These are phyloP conservation scores for Cinnamomum micranthum DNA, from an alignment of 164 flowering plant genomes.

Conservation along the genomic window DNA sequence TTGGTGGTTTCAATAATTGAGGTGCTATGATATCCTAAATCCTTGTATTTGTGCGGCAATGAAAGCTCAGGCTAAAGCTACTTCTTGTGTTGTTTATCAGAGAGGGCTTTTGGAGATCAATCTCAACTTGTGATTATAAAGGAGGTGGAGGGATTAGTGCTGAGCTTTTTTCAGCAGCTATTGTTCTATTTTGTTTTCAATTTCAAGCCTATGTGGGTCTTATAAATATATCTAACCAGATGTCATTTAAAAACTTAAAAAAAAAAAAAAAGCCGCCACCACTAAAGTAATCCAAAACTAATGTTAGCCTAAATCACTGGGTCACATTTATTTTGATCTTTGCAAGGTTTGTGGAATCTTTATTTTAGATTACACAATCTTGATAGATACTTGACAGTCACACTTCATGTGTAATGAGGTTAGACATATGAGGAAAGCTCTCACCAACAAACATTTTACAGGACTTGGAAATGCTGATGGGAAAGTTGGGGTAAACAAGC, in stretches of 20 bases:
- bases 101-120: too few species aligned
- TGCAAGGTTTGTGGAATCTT: not conserved
- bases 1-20: not conserved
- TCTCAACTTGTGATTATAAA: too few species aligned
- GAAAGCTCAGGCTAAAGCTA: too few species aligned
- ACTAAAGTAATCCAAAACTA: not conserved
- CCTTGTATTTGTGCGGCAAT: too few species aligned
- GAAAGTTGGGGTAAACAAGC: slow-evolving; percentile 90
- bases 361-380: not conserved
- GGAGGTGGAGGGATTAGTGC: too few species aligned
- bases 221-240: not conserved
- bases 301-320: not conserved
- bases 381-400: too few species aligned
- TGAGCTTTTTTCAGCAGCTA: too few species aligned
- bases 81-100: too few species aligned
- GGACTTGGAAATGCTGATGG: slow-evolving; percentile 79
- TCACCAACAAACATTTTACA: slow-evolving; percentile 22
- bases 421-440: not conserved
- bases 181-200: too few species aligned
- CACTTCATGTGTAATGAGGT: not conserved
- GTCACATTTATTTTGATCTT: not conserved
- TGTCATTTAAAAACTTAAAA: not conserved
- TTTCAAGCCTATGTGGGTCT: not conserved
- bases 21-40: too few species aligned
- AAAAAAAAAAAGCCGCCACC: not conserved